Base-by-base conservation (phyloP, 2,329 filamentous ascomycete species). In the Cladophialophora bantiana region DNA sequence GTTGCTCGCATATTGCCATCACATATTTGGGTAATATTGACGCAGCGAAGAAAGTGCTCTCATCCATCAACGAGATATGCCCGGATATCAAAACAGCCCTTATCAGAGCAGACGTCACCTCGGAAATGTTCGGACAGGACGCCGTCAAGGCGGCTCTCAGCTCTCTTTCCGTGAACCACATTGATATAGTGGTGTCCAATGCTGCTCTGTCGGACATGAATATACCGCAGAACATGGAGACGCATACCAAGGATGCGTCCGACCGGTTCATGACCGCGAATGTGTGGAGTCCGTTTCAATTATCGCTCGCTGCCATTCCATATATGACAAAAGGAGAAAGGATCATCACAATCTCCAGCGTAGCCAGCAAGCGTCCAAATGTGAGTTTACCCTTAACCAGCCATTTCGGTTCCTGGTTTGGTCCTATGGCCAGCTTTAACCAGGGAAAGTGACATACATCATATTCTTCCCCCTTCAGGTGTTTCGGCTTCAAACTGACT, bases 341-440 rank as follows among this genome's bases (percentile, higher is more conserved):
- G 13, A 52, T 68, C 42, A 66, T 68, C 57, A 66, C 62, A 34
- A 65, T 66, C 53, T 62, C 50, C 20, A 59, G 55, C 20, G 32
- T 40, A 15, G 35, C 65, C 20, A 60, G 54, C 10, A 61, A 40
- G 40, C 12, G 7, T 9, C 15, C 52, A 18, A 53, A 53, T 26
- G 50, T 26, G 31, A 34, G 31, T 34, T n/a, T 34, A 26, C 50
- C 13, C 13, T 15, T 6, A 26, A 26, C 26, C 2, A 26, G 26
- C 26, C 26, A 26, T 26, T 26, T 26, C 26, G 26, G 26, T 26
- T 26, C 26, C 26, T 26, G 26, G 26, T 26, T 26, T 26, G 26
- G 3, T 3, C 26, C 26, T 3, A 26, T 26, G 26, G 26, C 26
- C 3, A 26, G 26, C 26, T 26, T 26, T 26, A 3, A 26, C 26